phyloP scores from a whole-genome alignment of 208 protist species.

The Herpetomonas samuelpessoai region DNA sequence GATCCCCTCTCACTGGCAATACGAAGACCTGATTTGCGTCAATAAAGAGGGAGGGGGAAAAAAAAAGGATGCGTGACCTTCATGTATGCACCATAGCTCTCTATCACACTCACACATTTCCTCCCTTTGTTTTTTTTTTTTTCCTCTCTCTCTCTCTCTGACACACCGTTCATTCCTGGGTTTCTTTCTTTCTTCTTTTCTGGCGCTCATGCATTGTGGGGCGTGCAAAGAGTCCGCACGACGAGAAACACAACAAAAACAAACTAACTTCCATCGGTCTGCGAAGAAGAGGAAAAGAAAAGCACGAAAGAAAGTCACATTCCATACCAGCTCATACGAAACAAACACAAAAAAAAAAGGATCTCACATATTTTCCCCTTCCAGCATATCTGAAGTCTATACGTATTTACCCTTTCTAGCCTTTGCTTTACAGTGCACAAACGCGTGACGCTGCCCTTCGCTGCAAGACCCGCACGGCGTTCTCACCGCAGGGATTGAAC shows the following conservation, averaged over 20 bases:
- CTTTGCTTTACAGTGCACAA: too few species aligned
- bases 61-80: too few species aligned
- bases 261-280: not conserved
- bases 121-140: conserved; percentile 22
- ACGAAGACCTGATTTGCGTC: too few species aligned
- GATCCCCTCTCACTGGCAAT: too few species aligned
- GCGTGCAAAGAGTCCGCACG: not conserved
- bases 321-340: conserved; percentile 3
- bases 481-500: too few species aligned
- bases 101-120: conserved; percentile 10
- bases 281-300: not conserved
- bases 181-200: not conserved
- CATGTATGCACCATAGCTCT: too few species aligned
- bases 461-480: too few species aligned
- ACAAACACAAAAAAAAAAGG: not conserved
- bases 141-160: conserved; percentile 8
- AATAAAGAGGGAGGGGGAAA: too few species aligned
- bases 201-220: not conserved
- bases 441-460: too few species aligned
- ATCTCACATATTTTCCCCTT: conserved; percentile 7
- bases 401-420: too few species aligned
- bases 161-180: not conserved
- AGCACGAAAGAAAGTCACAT: not conserved
- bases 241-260: not conserved
- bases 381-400: too few species aligned